Evolutionary conservation across 23 red algal species (phyloP).

Genomic region (Gracilaria vermiculophylla): DNA sequence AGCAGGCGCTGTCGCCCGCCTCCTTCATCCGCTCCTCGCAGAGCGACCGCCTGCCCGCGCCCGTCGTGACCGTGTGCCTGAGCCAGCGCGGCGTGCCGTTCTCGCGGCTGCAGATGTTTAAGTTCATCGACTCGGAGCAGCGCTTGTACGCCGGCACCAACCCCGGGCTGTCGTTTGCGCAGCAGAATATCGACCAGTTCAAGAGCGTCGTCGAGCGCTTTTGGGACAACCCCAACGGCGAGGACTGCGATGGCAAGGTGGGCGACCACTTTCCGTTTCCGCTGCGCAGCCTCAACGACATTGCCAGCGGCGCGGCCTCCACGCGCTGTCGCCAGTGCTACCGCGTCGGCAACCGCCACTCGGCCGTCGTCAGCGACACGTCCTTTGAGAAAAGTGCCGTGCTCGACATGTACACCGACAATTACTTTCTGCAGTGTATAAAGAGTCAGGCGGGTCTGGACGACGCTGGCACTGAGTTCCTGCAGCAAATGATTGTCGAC

Average conservation of each 20-base stretch:
- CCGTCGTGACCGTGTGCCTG: conserved; percentile 43
- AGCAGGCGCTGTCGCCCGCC: background rate
- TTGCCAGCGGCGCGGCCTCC: background rate
- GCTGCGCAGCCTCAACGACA: background rate
- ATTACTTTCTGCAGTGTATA: conserved; percentile 54
- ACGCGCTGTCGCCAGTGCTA: conserved; percentile 39
- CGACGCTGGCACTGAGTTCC: background rate
- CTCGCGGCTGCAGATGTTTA: conserved; percentile 26
- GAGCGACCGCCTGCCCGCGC: conserved; percentile 1
- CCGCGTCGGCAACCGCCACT: background rate
- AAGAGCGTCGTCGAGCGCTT: conserved; percentile 35
- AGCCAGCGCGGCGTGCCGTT: conserved; percentile 33
- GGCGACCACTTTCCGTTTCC: conserved; percentile 48
- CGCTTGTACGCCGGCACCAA: background rate
- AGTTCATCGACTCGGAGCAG: conserved; percentile 5
- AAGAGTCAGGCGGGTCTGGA: conserved; percentile 8
- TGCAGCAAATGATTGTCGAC: background rate
- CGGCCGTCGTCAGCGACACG: background rate
- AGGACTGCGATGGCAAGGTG: conserved; percentile 15
- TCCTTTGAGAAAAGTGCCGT: conserved; percentile 9
- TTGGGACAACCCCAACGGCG: conserved; percentile 43
- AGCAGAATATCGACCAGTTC: background rate
- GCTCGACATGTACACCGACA: conserved; percentile 19
- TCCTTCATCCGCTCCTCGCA: conserved; percentile 1
- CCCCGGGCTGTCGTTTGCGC: background rate